Evolutionary conservation across 108 stramenopile genomes (phyloP).

Genomic region (Conticribra guillardii): DNA sequence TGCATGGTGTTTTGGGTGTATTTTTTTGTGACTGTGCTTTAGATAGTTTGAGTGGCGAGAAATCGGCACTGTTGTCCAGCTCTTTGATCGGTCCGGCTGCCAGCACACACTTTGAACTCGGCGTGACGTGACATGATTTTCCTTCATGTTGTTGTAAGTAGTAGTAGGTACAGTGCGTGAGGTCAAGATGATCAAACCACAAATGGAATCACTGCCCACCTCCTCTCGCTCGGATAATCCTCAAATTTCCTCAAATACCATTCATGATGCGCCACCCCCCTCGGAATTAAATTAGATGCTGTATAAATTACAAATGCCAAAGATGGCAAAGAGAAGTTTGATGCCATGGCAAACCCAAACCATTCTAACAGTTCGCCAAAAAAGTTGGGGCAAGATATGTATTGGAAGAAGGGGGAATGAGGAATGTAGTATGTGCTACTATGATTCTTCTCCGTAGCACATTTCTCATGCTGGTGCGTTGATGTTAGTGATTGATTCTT

Average conservation of each 20-base stretch:
- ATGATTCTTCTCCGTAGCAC: no score
- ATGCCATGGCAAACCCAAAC: conserved; percentile 80
- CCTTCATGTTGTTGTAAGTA: no score
- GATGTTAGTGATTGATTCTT: not conserved
- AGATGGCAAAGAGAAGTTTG: conserved; percentile 42
- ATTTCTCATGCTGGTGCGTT: no score
- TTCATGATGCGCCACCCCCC: conserved; percentile 80
- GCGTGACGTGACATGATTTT: no score
- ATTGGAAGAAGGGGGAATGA: conserved; percentile 70
- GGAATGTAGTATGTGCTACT: conserved; percentile 72
- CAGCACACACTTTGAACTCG: no score
- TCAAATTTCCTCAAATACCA: conserved; percentile 89
- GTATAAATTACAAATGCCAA: conserved; percentile 78
- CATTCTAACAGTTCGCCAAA: conserved; percentile 91
- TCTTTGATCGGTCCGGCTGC: no score
- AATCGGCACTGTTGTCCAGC: no score
- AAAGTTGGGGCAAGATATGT: conserved; percentile 83
- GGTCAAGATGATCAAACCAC: conserved; percentile 55
- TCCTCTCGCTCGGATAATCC: conserved; percentile 69
- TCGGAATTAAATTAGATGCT: conserved; percentile 79
- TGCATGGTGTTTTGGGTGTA: no score
- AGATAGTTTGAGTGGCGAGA: no score
- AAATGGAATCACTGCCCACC: conserved; percentile 79
- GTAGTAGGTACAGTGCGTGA: no score
- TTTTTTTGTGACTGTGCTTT: no score